Base-by-base conservation (phyloP, 192 early-diverging fungal species). In the Phycomyces nitens region DNA sequence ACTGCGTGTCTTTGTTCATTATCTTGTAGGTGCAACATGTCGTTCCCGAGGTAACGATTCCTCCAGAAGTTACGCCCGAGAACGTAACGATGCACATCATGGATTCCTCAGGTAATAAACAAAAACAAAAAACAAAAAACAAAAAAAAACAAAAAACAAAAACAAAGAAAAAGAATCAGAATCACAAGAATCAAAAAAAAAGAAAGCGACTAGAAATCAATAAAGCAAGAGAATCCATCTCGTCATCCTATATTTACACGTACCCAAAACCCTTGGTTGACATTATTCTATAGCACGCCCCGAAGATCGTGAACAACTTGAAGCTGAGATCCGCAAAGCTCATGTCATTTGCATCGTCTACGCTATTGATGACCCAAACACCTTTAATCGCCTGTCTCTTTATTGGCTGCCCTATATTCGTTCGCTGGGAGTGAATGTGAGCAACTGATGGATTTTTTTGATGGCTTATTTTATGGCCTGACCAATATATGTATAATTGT, bases 31-130 rank as follows among this genome's bases (percentile, higher is more conserved):
- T 95, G 24, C 97, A 98, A 77, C 90, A 95, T 68, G 92, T 98
- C 18, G 92, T 99, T 58, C 95, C 97, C n/a, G 97, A 99, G 72
- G 95, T 99, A n/a, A 99, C 96, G 14, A 99, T 99, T 64, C 97
- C 97, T 44, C 94, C 97, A 38, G 95, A 99, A 69, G 92, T 97
- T 69, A 95, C 96, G 29, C 86, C 93, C 0, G 97, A 98, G 62
- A 92, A 94, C 60, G 94, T 95, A 10, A 98, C 95, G 10, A 98
- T 95, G 8, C 90, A 96, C 71, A 97, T 99, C 59, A 92, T 98
- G 49, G 97, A 99, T 75, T 94, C 97, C 21, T 96, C 97, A 44
- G 83, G 92, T 94, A 70, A 50, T 58, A 27, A 47, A 54, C 39
- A 27, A 20, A 1, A 50, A 29, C 10, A 5, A 40, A 21, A 44